phyloP scores from a whole-genome alignment of 2,329 filamentous ascomycete genomes.

The Colletotrichum acutatum region DNA sequence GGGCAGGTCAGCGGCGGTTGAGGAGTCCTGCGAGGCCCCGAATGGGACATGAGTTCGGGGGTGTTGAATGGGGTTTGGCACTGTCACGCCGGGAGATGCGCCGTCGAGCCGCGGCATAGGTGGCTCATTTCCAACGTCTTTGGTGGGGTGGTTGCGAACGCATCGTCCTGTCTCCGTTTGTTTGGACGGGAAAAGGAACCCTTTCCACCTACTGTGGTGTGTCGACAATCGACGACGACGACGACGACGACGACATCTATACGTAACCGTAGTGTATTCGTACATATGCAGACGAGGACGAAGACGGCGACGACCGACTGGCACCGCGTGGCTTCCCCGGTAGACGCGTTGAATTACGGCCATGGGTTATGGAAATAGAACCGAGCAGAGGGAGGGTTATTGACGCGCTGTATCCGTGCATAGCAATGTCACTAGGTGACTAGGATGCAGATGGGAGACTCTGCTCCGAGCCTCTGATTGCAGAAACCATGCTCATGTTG shows the following conservation, averaged over 20 bases:
- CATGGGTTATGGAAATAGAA: too few species aligned
- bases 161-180: not conserved
- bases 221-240: too few species aligned
- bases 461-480: not conserved
- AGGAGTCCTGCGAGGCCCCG: not conserved
- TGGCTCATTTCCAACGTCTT: not conserved
- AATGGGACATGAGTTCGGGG: conserved; percentile 2
- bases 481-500: not conserved
- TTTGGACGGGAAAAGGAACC: not conserved
- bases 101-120: conserved; percentile 9
- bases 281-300: too few species aligned
- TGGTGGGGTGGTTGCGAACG: not conserved
- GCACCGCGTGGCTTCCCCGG: too few species aligned
- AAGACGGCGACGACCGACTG: too few species aligned
- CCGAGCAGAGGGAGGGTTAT: too few species aligned
- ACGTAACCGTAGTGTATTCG: too few species aligned
- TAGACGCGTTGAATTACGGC: too few species aligned
- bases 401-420: too few species aligned
- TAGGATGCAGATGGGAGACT: too few species aligned
- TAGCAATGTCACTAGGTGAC: not conserved
- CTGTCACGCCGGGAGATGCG: conserved; percentile 15
- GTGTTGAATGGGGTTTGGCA: not conserved
- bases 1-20: not conserved
- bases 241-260: too few species aligned
- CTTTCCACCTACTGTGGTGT: too few species aligned